Conservation (phyloP, 163 green algal species). For the Coccomyxa subellipsoidea region DNA sequence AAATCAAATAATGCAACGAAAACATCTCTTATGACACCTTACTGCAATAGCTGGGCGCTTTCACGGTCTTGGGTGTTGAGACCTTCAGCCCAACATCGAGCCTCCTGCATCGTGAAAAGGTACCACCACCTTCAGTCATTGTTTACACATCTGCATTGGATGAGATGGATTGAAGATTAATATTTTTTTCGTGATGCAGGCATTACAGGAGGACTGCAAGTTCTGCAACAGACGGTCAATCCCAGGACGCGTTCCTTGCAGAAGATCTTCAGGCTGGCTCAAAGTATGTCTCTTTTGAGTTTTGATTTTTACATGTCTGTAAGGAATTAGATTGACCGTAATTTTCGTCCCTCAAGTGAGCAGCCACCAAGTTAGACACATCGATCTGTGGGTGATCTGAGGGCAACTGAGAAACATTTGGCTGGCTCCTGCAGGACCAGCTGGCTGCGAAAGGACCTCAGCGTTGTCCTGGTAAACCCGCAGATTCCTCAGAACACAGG, state of each 20-base stretch:
- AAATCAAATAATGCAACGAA: no score
- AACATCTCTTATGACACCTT: no score
- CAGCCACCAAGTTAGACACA: neutral
- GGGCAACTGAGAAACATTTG: neutral
- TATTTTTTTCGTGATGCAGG: neutral
- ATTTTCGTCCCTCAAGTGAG: neutral
- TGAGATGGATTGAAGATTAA: neutral
- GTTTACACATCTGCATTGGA: neutral
- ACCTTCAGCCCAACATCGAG: neutral
- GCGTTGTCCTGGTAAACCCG: slow-evolving; percentile 68
- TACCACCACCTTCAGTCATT: neutral
- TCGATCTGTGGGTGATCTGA: neutral
- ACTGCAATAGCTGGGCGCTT: neutral
- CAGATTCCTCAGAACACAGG: slow-evolving; percentile 62
- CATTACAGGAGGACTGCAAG: neutral
- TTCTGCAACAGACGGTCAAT: neutral
- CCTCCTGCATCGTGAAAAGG: neutral
- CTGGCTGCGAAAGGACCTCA: slow-evolving; percentile 53
- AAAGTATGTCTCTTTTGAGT: neutral
- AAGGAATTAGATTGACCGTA: neutral
- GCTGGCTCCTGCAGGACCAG: slow-evolving; percentile 24
- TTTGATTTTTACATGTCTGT: neutral
- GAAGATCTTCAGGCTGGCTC: neutral
- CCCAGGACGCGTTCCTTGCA: neutral
- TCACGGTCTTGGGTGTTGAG: neutral